Percentiles rank a stretch among this genome's conserved stretches.
Conservation (phyloP, 2,329 filamentous ascomycete species). For the Alternaria incomplexa region DNA sequence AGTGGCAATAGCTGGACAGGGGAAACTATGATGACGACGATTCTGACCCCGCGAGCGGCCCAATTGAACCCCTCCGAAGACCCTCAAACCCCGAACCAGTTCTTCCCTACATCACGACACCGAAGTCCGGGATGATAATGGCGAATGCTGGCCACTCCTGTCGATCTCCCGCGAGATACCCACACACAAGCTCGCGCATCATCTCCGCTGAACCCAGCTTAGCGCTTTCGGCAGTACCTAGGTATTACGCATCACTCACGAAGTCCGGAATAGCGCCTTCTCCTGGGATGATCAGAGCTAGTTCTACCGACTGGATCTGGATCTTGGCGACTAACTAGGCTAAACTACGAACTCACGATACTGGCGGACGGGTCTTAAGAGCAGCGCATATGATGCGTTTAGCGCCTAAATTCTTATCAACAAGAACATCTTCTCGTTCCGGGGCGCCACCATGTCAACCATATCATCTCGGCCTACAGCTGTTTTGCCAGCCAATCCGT, state of each 20-base stretch:
- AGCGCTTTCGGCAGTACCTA: neutral
- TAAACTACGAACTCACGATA: neutral
- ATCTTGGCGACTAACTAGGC: neutral
- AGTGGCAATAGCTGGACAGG: neutral
- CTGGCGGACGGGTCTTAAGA: neutral
- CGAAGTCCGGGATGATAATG: neutral
- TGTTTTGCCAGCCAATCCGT: neutral
- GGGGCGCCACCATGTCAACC: neutral
- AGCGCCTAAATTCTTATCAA: neutral
- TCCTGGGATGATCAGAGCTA: neutral
- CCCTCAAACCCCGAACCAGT: neutral
- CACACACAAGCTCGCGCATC: neutral
- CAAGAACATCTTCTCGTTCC: neutral
- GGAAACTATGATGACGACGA: neutral
- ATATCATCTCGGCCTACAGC: neutral
- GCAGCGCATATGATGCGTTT: neutral
- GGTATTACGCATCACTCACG: neutral
- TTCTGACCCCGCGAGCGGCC: neutral
- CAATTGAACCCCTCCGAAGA: neutral
- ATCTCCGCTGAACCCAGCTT: neutral
- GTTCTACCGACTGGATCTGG: neutral
- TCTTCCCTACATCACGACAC: neutral
- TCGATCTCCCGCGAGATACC: constrained; percentile 4
- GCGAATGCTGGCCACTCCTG: neutral
- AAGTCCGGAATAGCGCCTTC: neutral